Evolutionary conservation across 1,284 basidiomycete genomes (phyloP).

Genomic region (Vanrija pseudolonga): DNA sequence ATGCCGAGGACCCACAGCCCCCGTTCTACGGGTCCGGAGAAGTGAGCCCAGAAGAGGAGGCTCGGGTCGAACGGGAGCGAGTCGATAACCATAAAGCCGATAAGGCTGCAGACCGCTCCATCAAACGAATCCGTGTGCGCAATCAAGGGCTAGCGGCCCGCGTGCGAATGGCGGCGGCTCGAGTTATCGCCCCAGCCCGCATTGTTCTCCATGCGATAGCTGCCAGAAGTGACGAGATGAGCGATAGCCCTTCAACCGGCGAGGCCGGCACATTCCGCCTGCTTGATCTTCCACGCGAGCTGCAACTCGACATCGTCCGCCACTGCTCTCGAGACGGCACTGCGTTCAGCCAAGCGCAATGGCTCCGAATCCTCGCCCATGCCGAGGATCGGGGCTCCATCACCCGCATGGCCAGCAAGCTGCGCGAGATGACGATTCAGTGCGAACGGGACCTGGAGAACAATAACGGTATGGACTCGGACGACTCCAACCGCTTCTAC

Average conservation of each 20-base stretch:
- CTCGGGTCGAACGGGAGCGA: too few species aligned
- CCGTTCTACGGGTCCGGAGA: neutral
- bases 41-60: neutral
- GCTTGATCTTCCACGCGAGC: slow-evolving; percentile 39
- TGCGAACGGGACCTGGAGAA: too few species aligned
- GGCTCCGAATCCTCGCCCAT: slow-evolving; percentile 25
- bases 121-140: slow-evolving; percentile 1
- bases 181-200: slow-evolving; percentile 23
- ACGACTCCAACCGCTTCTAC: too few species aligned
- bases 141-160: slow-evolving; percentile 33
- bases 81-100: too few species aligned
- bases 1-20: neutral
- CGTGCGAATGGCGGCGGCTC: slow-evolving; percentile 24
- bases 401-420: neutral
- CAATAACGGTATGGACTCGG: too few species aligned
- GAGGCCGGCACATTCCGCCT: slow-evolving; percentile 21
- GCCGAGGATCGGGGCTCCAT: slow-evolving; percentile 23
- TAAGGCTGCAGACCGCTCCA: slow-evolving; percentile 13
- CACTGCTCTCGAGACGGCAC: slow-evolving; percentile 28
- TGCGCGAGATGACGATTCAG: too few species aligned
- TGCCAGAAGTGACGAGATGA: slow-evolving; percentile 7
- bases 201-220: slow-evolving; percentile 34
- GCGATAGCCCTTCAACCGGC: neutral
- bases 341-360: slow-evolving; percentile 38
- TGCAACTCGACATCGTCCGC: slow-evolving; percentile 31